These are phyloP conservation scores for Fusarium pseudonygamai DNA, from an alignment of 2,329 filamentous ascomycete species.

Conservation along the genomic window DNA sequence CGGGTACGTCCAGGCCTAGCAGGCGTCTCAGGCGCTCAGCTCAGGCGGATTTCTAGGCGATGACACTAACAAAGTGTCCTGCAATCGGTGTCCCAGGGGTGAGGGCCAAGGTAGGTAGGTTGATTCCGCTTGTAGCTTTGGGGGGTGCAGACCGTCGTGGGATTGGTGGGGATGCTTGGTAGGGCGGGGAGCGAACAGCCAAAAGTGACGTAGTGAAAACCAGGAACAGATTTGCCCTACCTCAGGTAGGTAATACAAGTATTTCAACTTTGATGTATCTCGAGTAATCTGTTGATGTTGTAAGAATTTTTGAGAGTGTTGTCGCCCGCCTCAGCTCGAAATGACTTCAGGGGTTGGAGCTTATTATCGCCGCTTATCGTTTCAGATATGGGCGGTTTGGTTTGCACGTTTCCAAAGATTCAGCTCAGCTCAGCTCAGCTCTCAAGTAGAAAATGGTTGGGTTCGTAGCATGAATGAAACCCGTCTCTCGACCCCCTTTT, in stretches of 20 bases:
- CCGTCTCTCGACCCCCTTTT: neutral
- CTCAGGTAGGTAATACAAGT: no score
- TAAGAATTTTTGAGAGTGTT: neutral
- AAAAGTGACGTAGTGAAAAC: conserved; percentile 29
- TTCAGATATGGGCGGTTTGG: neutral
- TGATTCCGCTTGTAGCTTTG: neutral
- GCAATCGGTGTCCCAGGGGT: conserved; percentile 9
- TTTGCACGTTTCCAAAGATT: neutral
- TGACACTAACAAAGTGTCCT: conserved; percentile 26
- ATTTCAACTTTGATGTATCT: neutral
- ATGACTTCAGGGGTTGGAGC: neutral
- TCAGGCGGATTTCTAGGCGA: conserved; percentile 23
- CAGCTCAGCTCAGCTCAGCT: conserved; percentile 5
- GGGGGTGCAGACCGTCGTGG: neutral
- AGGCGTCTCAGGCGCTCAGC: conserved; percentile 22
- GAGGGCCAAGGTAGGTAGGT: neutral
- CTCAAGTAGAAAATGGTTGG: neutral
- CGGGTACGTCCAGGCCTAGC: neutral
- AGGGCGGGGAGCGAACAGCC: conserved; percentile 20
- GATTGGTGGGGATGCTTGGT: conserved; percentile 23
- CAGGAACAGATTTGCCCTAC: conserved; percentile 5
- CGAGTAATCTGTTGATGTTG: neutral
- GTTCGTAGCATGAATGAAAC: conserved; percentile 18
- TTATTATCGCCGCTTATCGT: conserved; percentile 10
- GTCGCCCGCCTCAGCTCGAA: neutral